phyloP scores from a whole-genome alignment of 1,284 basidiomycete species.

The Apiotrichum gamsii region DNA sequence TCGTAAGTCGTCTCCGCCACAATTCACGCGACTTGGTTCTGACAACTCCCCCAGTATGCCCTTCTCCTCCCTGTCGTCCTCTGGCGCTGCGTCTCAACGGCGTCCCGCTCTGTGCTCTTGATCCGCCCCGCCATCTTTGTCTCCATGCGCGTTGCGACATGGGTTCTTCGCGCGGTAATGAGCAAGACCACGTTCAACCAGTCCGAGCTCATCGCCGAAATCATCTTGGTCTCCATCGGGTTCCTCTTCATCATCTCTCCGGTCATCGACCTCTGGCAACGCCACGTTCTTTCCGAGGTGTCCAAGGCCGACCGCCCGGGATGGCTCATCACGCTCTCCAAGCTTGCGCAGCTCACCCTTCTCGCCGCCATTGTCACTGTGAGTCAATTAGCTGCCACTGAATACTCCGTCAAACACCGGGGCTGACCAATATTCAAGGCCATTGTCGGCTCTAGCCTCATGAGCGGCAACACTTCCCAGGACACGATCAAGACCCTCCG shows the following conservation, averaged over 20 bases:
- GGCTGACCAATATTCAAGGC: too few species aligned
- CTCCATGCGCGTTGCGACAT: slow-evolving; percentile 19
- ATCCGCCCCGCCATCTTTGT: slow-evolving; percentile 31
- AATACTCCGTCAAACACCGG: too few species aligned
- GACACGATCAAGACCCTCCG: slow-evolving; percentile 19
- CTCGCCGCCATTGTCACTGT: slow-evolving; percentile 24
- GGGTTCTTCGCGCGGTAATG: slow-evolving; percentile 28
- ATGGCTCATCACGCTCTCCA: slow-evolving; percentile 3
- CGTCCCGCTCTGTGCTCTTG: slow-evolving; percentile 19
- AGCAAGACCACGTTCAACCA: slow-evolving; percentile 20
- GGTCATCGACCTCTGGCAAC: slow-evolving; percentile 23
- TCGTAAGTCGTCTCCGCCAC: slow-evolving; percentile 18
- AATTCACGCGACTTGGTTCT: neutral
- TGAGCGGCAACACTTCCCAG: neutral
- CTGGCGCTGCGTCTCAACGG: slow-evolving; percentile 14
- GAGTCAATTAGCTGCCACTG: too few species aligned
- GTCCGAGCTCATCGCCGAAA: slow-evolving; percentile 28
- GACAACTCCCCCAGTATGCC: slow-evolving; percentile 19
- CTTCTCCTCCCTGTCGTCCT: slow-evolving; percentile 18
- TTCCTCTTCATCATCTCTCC: slow-evolving; percentile 34
- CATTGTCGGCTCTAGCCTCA: neutral
- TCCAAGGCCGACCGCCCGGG: slow-evolving; percentile 1
- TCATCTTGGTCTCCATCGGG: slow-evolving; percentile 28
- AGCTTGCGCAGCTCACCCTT: slow-evolving; percentile 1
- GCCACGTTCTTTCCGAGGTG: slow-evolving; percentile 14